Percentiles rank a stretch among this genome's conserved stretches.
phyloP scores from a whole-genome alignment of 2,329 filamentous ascomycete species.

The Zalaria obscura region DNA sequence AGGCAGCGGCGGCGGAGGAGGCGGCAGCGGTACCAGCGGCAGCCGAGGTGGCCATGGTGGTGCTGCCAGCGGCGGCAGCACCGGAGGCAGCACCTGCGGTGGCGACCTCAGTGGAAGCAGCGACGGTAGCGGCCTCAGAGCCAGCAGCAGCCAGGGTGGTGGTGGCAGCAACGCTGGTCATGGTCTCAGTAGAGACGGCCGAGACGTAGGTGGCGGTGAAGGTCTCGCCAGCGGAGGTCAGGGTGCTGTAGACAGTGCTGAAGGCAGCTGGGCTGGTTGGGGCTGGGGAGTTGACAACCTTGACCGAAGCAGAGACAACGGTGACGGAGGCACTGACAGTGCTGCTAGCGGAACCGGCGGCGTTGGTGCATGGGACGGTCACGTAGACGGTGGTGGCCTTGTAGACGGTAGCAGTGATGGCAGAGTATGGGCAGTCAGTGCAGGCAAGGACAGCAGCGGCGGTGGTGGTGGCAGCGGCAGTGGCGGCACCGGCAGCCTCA shows the following conservation, averaged over 20 bases:
- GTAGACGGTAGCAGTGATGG: constrained; percentile 1
- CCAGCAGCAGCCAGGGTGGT: background rate
- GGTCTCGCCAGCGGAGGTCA: background rate
- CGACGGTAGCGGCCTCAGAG: background rate
- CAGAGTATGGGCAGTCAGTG: constrained; percentile 2
- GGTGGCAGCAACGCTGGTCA: background rate
- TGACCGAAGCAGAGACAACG: constrained; percentile 2
- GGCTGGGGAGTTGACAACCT: background rate
- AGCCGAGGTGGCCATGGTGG: background rate
- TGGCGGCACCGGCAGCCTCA: background rate
- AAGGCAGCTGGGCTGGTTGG: constrained; percentile 2
- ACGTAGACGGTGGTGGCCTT: background rate
- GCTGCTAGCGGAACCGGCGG: background rate
- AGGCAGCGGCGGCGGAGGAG: background rate
- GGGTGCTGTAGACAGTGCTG: constrained; percentile 1
- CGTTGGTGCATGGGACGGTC: background rate
- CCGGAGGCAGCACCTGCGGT: constrained; percentile 4
- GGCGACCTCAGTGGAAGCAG: constrained; percentile 4
- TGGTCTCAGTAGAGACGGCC: constrained; percentile 2
- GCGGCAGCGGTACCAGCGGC: background rate
- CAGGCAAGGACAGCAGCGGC: constrained; percentile 1
- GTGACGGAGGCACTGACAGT: background rate
- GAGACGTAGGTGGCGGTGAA: background rate
- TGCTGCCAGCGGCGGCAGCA: constrained; percentile 1
- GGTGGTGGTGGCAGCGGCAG: background rate